Conservation (phyloP, 1,284 basidiomycete genomes). For the Pseudozyma hubeiensis region DNA sequence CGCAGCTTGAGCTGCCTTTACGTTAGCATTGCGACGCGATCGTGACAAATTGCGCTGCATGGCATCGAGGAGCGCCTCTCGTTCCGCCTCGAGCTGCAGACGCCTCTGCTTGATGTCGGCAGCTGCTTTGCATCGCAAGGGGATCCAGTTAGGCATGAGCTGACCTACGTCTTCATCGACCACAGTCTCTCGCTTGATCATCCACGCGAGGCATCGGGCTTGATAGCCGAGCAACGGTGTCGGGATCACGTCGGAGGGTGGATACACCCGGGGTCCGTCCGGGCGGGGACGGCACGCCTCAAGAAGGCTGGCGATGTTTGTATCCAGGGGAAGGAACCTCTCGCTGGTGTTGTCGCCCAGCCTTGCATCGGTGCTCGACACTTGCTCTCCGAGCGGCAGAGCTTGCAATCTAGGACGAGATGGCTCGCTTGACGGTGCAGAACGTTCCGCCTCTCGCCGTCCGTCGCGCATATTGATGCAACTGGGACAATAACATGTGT, state of each 20-base stretch:
- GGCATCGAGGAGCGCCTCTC: slow-evolving; percentile 24
- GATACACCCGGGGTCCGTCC: slow-evolving; percentile 26
- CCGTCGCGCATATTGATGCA: background rate
- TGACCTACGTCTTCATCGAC: slow-evolving; percentile 34
- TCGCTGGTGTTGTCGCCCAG: slow-evolving; percentile 27
- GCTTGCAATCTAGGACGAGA: slow-evolving; percentile 13
- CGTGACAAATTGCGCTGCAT: slow-evolving; percentile 24
- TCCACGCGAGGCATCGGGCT: slow-evolving; percentile 48
- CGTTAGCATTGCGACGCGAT: slow-evolving; percentile 29
- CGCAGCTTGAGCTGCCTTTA: slow-evolving; percentile 18
- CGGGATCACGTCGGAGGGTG: slow-evolving; percentile 36
- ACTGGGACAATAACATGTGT: slow-evolving; percentile 7
- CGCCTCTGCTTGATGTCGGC: slow-evolving; percentile 19
- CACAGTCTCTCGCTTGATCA: slow-evolving; percentile 42
- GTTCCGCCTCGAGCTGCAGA: slow-evolving; percentile 31
- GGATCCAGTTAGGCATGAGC: slow-evolving; percentile 45
- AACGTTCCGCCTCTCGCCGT: background rate
- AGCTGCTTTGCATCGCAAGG: slow-evolving; percentile 30
- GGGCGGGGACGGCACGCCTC: slow-evolving; percentile 43
- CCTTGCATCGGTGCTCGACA: slow-evolving; percentile 21
- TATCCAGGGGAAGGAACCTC: slow-evolving; percentile 38
- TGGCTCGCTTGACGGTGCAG: background rate
- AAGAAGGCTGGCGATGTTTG: slow-evolving; percentile 44
- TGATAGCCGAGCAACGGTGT: slow-evolving; percentile 45
- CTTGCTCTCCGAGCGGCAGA: slow-evolving; percentile 15